Conservation (phyloP, 306 rosid genomes). For the Datisca glomerata region DNA sequence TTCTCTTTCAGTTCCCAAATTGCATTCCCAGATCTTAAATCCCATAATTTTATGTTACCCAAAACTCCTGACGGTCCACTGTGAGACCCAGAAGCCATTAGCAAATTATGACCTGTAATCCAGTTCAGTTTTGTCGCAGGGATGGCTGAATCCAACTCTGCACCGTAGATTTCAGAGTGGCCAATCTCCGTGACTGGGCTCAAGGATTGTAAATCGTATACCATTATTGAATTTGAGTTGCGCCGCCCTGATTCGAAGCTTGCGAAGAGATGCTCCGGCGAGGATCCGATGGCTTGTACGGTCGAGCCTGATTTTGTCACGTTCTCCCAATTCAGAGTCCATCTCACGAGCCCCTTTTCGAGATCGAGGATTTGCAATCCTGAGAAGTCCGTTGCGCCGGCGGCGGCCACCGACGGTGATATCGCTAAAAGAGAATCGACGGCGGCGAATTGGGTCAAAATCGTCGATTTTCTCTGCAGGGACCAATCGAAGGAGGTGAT, state of each 20-base stretch:
- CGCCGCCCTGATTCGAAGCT: constrained; percentile 82
- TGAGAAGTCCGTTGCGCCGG: constrained; percentile 88
- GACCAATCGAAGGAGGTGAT: constrained; percentile 93
- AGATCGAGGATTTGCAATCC: constrained; percentile 77
- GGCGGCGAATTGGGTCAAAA: constrained; percentile 69
- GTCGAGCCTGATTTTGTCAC: constrained; percentile 75
- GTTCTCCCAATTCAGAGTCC: constrained; percentile 70
- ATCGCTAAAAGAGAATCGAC: constrained; percentile 75
- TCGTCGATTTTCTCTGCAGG: constrained; percentile 56
- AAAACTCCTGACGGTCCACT: constrained; percentile 84
- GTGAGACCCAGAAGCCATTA: constrained; percentile 91
- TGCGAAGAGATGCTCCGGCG: constrained; percentile 42
- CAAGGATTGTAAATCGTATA: constrained; percentile 47
- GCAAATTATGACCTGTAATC: constrained; percentile 37
- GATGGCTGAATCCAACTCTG: constrained; percentile 66
- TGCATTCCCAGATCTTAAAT: constrained; percentile 43
- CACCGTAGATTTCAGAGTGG: constrained; percentile 76
- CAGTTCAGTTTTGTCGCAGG: constrained; percentile 81
- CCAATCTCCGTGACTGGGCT: constrained; percentile 37
- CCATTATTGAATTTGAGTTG: constrained; percentile 73
- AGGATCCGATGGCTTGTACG: constrained; percentile 76
- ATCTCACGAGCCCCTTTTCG: constrained; percentile 29
- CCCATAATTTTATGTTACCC: constrained; percentile 78
- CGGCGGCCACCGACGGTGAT: constrained; percentile 52
- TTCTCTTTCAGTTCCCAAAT: constrained; percentile 70